phyloP scores from a whole-genome alignment of 345 rosid genomes.

The Syzygium grande region DNA sequence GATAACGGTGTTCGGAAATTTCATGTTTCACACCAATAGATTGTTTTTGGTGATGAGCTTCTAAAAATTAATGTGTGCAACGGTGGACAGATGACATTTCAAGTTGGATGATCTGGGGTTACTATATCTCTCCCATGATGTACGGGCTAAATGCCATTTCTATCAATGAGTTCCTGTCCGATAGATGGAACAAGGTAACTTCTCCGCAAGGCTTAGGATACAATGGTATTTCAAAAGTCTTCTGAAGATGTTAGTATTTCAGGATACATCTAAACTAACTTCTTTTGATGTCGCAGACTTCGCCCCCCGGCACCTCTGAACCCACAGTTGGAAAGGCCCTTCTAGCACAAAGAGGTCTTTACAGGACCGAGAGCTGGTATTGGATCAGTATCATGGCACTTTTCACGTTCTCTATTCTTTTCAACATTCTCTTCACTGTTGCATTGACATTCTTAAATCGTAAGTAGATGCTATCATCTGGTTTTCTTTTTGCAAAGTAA shows the following conservation, averaged over 20 bases:
- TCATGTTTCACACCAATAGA: not conserved
- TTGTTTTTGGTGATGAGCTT: not conserved
- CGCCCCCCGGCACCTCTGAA: not conserved
- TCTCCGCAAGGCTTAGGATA: not conserved
- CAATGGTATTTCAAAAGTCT: not conserved
- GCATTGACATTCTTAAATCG: constrained; percentile 46
- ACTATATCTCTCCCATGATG: constrained; percentile 19
- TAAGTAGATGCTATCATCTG: constrained; percentile 9
- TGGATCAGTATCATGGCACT: constrained; percentile 50
- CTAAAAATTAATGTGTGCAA: not conserved
- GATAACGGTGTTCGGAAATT: not conserved
- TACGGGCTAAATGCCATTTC: constrained; percentile 21
- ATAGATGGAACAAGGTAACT: constrained; percentile 13
- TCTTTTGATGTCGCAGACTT: not conserved
- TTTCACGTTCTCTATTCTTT: constrained; percentile 22
- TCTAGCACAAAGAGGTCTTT: constrained; percentile 28
- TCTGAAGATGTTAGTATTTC: not conserved
- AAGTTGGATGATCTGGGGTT: constrained; percentile 16
- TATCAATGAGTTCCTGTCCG: constrained; percentile 18
- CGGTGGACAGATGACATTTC: constrained; percentile 13
- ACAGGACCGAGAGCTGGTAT: constrained; percentile 37
- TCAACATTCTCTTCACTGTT: constrained; percentile 24
- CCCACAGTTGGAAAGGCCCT: not conserved
- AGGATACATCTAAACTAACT: not conserved
- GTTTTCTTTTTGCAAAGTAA: not conserved